Evolutionary conservation across 2,329 filamentous ascomycete genomes (phyloP).

Genomic region (Periglandula ipomoeae): DNA sequence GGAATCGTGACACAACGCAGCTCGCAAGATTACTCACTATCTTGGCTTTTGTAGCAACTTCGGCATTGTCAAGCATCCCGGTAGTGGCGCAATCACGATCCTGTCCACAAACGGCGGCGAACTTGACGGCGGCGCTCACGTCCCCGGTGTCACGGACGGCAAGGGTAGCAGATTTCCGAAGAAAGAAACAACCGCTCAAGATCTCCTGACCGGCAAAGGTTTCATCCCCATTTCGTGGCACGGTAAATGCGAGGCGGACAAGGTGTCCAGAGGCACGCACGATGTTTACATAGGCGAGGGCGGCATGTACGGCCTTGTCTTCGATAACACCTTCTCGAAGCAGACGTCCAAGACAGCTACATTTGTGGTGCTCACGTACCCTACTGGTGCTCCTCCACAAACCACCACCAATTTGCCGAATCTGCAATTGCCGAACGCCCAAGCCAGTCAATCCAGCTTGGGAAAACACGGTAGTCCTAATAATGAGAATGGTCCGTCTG

Average conservation of each 20-base stretch:
- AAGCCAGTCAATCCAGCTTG: constrained; percentile 41
- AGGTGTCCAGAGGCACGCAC: constrained; percentile 83
- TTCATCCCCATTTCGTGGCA: constrained; percentile 71
- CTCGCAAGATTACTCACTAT: constrained; percentile 10
- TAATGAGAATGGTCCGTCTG: constrained; percentile 34
- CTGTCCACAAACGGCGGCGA: constrained; percentile 33
- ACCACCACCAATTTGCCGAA: constrained; percentile 61
- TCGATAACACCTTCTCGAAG: constrained; percentile 99
- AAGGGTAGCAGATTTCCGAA: constrained; percentile 41
- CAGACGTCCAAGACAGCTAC: constrained; percentile 90
- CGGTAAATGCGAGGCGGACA: constrained; percentile 93
- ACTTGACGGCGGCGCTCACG: constrained; percentile 34
- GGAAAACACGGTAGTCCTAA: constrained; percentile 37
- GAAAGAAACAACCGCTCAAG: constrained; percentile 53
- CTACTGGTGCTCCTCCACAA: constrained; percentile 69
- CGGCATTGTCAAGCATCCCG: constrained; percentile 94
- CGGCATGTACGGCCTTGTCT: constrained; percentile 93
- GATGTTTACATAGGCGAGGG: constrained; percentile 66
- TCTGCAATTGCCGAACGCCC: constrained; percentile 32
- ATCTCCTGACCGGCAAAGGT: constrained; percentile 56
- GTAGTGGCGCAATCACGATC: constrained; percentile 49
- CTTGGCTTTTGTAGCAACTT: constrained; percentile 57
- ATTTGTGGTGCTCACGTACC: constrained; percentile 89
- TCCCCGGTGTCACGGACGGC: constrained; percentile 31
- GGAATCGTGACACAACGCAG: not conserved